These are phyloP conservation scores for Heimioporus sp. DNA, from an alignment of 768 basidiomycete species.

Conservation along the genomic window DNA sequence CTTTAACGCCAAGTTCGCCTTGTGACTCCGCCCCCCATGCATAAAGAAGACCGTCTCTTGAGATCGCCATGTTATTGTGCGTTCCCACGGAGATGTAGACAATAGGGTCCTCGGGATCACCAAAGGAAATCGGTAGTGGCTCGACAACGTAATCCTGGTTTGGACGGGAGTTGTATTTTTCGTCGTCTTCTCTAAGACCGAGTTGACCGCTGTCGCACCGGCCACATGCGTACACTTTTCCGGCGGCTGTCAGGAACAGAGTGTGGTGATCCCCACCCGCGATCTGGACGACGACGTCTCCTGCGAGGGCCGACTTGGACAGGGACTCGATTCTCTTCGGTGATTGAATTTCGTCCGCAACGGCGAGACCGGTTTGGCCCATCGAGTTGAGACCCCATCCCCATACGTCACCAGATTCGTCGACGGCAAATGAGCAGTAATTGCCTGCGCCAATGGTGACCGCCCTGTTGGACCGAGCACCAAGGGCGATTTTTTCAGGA, in stretches of 20 bases:
- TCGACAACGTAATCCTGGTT: conserved; percentile 59
- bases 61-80: conserved; percentile 73
- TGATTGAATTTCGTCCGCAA: conserved; percentile 50
- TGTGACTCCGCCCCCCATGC: conserved; percentile 80
- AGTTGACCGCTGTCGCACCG: conserved; percentile 83
- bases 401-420: conserved; percentile 80
- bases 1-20: conserved; percentile 68
- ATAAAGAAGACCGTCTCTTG: conserved; percentile 64
- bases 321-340: conserved; percentile 67
- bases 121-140: conserved; percentile 66
- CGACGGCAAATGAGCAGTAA: conserved; percentile 89
- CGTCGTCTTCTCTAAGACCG: conserved; percentile 69
- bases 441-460: conserved; percentile 76
- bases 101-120: conserved; percentile 61
- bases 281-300: conserved; percentile 68
- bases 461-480: conserved; percentile 59
- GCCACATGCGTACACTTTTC: conserved; percentile 85
- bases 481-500: conserved; percentile 84
- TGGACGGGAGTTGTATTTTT: conserved; percentile 53
- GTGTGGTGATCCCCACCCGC: conserved; percentile 87
- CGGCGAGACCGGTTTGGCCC: conserved; percentile 74
- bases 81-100: conserved; percentile 64
- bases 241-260: conserved; percentile 80
- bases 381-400: conserved; percentile 95
- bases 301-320: conserved; percentile 57